Evolutionary conservation across 805 yeast species (phyloP).

Genomic region (Ogataea glucozyma): DNA sequence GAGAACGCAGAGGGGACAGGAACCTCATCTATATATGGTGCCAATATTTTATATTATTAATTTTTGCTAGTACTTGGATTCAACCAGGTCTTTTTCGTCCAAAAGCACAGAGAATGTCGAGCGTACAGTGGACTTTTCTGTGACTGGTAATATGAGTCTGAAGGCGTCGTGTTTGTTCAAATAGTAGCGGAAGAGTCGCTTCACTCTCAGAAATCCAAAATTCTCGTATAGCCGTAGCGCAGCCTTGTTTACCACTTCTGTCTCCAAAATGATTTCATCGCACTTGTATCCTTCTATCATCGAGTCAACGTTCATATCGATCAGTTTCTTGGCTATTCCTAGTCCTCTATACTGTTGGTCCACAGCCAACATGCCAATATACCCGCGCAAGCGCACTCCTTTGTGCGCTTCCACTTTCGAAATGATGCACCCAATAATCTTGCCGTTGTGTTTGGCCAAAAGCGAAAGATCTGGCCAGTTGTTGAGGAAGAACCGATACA

Average conservation of each 20-base stretch:
- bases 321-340: constrained; percentile 80
- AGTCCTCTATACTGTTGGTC: constrained; percentile 66
- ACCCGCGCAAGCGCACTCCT: constrained; percentile 74
- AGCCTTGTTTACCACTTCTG: constrained; percentile 73
- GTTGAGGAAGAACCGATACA: constrained; percentile 84
- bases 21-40: too few species aligned
- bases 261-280: constrained; percentile 91
- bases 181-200: constrained; percentile 80
- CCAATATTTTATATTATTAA: constrained; percentile 1
- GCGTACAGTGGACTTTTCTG: constrained; percentile 55
- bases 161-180: constrained; percentile 92
- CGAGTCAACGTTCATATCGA: constrained; percentile 56
- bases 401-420: constrained; percentile 81
- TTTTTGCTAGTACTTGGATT: constrained; percentile 26
- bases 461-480: constrained; percentile 88
- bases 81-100: constrained; percentile 22
- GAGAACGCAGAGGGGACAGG: too few species aligned
- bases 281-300: constrained; percentile 64
- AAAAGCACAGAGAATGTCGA: constrained; percentile 50
- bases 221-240: constrained; percentile 40
- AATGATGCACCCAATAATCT: constrained; percentile 78
- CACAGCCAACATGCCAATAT: constrained; percentile 95
- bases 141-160: constrained; percentile 79
- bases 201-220: constrained; percentile 39
- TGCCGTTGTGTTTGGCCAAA: constrained; percentile 49